A percentile compares a stretch with the other conserved stretches of the same genome.
Evolutionary conservation across 352 stramenopile genomes (phyloP).

Genomic region (Paralagenidium karlingii): DNA sequence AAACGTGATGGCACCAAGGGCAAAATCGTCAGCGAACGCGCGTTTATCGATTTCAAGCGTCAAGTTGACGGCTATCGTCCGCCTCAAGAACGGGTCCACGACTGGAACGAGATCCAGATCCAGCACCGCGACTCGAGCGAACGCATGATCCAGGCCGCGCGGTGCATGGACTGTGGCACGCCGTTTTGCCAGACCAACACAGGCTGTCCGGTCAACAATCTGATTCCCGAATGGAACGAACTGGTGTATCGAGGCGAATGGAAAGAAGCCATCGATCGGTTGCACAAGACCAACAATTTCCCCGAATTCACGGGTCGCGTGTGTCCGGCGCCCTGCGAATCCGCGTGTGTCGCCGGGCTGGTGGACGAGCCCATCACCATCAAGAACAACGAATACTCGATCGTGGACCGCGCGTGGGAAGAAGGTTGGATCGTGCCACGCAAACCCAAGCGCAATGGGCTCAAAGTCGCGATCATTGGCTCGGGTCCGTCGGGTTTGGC

Average conservation of each 20-base stretch:
- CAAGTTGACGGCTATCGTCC: conserved; percentile 90
- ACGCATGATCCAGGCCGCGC: conserved; percentile 89
- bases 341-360: conserved; percentile 91
- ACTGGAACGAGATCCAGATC: conserved; percentile 96
- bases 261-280: conserved; percentile 90
- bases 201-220: conserved; percentile 95
- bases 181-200: conserved; percentile 98
- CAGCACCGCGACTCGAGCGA: conserved; percentile 75
- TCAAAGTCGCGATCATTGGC: conserved; percentile 93
- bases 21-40: conserved; percentile 52
- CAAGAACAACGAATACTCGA: conserved; percentile 98
- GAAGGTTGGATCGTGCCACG: conserved; percentile 93
- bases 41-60: conserved; percentile 75
- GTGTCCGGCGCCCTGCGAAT: conserved; percentile 94
- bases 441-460: conserved; percentile 87
- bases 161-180: conserved; percentile 98
- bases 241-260: conserved; percentile 95
- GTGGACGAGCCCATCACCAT: conserved; percentile 96
- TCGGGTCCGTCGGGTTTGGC: conserved; percentile 89
- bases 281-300: conserved; percentile 99
- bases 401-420: conserved; percentile 93
- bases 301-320: conserved; percentile 97
- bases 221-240: conserved; percentile 99
- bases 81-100: conserved; percentile 85
- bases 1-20: conserved; percentile 60